These are phyloP conservation scores for Ananas comosus DNA, from an alignment of 176 grass and related monocot species.

Conservation along the genomic window DNA sequence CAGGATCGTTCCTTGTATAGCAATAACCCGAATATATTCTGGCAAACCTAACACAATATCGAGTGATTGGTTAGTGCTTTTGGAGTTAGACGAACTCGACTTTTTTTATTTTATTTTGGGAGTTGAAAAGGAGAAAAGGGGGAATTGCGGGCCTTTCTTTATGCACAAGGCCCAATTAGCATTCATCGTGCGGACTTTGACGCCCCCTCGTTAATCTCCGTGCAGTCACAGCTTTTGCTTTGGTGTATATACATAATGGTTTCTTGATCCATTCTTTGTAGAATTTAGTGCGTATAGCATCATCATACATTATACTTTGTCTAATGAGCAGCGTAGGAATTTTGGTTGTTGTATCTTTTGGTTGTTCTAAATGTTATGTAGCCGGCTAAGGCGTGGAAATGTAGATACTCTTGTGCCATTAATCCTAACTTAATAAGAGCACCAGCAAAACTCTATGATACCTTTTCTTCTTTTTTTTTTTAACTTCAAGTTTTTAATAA, in stretches of 20 bases:
- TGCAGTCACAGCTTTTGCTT: slow-evolving; percentile 46
- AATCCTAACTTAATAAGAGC: background rate
- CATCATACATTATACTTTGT: slow-evolving; percentile 1
- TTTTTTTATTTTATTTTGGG: slow-evolving; percentile 31
- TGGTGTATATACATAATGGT: slow-evolving; percentile 68
- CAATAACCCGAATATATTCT: slow-evolving; percentile 78
- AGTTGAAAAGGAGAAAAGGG: slow-evolving; percentile 54
- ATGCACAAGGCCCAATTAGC: slow-evolving; percentile 51
- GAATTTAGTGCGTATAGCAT: slow-evolving; percentile 23
- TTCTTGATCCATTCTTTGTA: slow-evolving; percentile 91
- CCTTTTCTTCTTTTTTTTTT: too few species aligned
- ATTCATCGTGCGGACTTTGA: slow-evolving; percentile 30
- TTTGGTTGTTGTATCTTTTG: background rate
- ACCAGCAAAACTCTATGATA: background rate
- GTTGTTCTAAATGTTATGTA: background rate
- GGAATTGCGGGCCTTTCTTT: slow-evolving; percentile 42
- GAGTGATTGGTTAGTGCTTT: slow-evolving; percentile 12
- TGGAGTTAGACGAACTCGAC: slow-evolving; percentile 22
- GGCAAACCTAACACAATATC: slow-evolving; percentile 67
- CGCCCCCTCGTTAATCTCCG: slow-evolving; percentile 33
- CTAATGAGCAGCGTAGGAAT: slow-evolving; percentile 5
- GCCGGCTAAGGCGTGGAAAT: background rate
- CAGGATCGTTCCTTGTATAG: slow-evolving; percentile 94
- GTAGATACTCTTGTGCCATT: background rate
- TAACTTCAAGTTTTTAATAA: too few species aligned